These are phyloP conservation scores for Barnettozyma siamensis DNA, from an alignment of 805 yeast species.

Conservation along the genomic window DNA sequence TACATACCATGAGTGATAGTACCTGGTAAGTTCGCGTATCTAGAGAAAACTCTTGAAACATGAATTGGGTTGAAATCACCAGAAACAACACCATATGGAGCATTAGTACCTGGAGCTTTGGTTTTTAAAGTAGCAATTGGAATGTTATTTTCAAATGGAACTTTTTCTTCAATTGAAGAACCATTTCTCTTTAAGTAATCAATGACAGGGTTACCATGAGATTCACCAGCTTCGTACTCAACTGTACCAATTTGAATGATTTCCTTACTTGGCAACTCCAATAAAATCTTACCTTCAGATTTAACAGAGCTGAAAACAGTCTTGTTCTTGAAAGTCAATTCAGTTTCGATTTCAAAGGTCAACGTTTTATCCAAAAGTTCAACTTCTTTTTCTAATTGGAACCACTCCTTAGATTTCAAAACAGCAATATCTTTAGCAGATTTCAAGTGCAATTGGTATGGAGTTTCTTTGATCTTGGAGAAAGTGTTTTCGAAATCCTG, in stretches of 20 bases:
- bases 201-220: slow-evolving; percentile 95
- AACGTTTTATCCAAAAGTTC: slow-evolving; percentile 75
- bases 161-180: slow-evolving; percentile 88
- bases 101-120: slow-evolving; percentile 93
- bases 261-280: slow-evolving; percentile 92
- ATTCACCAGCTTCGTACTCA: slow-evolving; percentile 82
- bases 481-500: slow-evolving; percentile 86
- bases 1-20: slow-evolving; percentile 99
- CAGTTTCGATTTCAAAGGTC: slow-evolving; percentile 85
- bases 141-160: slow-evolving; percentile 82
- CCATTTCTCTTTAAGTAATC: slow-evolving; percentile 93
- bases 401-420: slow-evolving; percentile 95
- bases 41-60: slow-evolving; percentile 90
- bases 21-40: slow-evolving; percentile 91
- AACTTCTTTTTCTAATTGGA: slow-evolving; percentile 68
- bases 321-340: slow-evolving; percentile 73
- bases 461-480: slow-evolving; percentile 81
- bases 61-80: slow-evolving; percentile 99
- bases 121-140: slow-evolving; percentile 60
- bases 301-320: slow-evolving; percentile 70
- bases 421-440: slow-evolving; percentile 89
- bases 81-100: slow-evolving; percentile 93
- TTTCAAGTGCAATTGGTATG: slow-evolving; percentile 68
- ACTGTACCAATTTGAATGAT: slow-evolving; percentile 77
- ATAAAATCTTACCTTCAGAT: slow-evolving; percentile 77